Conservation (phyloP, 2,329 filamentous ascomycete genomes). For the Aureobasidium zeae region DNA sequence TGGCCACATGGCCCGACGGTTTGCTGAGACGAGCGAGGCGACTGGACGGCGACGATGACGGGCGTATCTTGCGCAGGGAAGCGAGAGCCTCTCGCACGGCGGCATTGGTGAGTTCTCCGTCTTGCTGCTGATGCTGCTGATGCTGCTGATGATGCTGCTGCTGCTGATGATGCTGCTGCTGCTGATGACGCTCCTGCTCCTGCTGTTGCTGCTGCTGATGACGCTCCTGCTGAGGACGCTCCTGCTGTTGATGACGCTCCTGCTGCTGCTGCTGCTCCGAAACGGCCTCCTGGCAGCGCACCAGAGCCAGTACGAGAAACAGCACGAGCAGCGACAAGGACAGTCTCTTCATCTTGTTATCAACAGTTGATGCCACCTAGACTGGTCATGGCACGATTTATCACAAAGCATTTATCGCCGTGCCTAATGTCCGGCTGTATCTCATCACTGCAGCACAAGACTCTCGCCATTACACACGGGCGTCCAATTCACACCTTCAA, state of each 20-base stretch:
- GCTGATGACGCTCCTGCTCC: too few relatives aligned
- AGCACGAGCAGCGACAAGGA: slow-evolving; percentile 10
- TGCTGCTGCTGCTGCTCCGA: slow-evolving; percentile 1
- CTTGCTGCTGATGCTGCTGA: background rate
- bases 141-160: too few relatives aligned
- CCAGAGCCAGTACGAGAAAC: slow-evolving; percentile 9
- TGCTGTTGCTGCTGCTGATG: too few relatives aligned
- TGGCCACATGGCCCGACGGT: slow-evolving; percentile 49
- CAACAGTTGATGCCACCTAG: background rate
- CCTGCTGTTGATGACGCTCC: too few relatives aligned
- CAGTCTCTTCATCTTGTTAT: slow-evolving; percentile 1
- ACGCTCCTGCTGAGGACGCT: too few relatives aligned
- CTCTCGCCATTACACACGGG: slow-evolving; percentile 50
- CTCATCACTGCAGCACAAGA: slow-evolving; percentile 40
- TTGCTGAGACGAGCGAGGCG: slow-evolving; percentile 35
- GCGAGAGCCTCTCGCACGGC: slow-evolving; percentile 34
- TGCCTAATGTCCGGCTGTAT: slow-evolving; percentile 1
- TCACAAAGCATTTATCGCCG: background rate
- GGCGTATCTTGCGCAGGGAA: slow-evolving; percentile 35
- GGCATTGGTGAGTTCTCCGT: too few relatives aligned
- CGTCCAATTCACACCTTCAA: slow-evolving; percentile 39
- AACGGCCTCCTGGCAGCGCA: slow-evolving; percentile 4
- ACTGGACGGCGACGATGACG: slow-evolving; percentile 30
- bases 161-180: too few relatives aligned
- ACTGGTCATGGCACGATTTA: background rate